Evolutionary conservation across 73 alveolate species (phyloP).

Genomic region (Tetrahymena malaccensis): DNA sequence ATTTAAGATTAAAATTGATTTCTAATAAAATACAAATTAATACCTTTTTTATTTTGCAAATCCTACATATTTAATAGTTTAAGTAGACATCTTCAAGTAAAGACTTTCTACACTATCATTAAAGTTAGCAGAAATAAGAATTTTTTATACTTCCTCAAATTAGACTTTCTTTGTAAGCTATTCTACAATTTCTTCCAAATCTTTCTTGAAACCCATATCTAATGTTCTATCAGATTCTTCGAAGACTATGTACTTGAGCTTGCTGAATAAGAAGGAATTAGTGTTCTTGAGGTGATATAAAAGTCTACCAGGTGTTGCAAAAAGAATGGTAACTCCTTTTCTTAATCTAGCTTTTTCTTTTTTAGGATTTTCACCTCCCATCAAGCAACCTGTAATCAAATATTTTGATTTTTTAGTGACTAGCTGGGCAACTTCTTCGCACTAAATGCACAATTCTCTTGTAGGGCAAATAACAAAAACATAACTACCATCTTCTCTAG

Average conservation of each 20-base stretch:
- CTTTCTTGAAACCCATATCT: slow-evolving; percentile 94
- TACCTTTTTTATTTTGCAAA: not conserved
- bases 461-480: slow-evolving; percentile 51
- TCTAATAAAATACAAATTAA: not conserved
- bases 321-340: slow-evolving; percentile 87
- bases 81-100: not conserved
- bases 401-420: slow-evolving; percentile 46
- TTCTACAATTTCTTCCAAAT: slow-evolving; percentile 29
- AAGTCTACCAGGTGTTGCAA: slow-evolving; percentile 94
- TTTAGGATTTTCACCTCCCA: slow-evolving; percentile 89
- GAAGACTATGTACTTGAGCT: slow-evolving; percentile 67
- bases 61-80: not conserved
- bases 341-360: slow-evolving; percentile 89
- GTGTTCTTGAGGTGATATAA: slow-evolving; percentile 85
- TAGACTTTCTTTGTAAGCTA: not conserved
- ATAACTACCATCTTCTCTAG: slow-evolving; percentile 79
- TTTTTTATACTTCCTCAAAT: slow-evolving; percentile 7
- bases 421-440: slow-evolving; percentile 57
- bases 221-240: slow-evolving; percentile 95
- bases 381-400: slow-evolving; percentile 32
- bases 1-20: not conserved
- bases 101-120: slow-evolving; percentile 13
- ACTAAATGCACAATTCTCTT: slow-evolving; percentile 62
- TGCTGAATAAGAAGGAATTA: slow-evolving; percentile 48
- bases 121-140: slow-evolving; percentile 32